Conservation (phyloP, 805 yeast genomes). For the Zygosaccharomyces gambellarensis region DNA sequence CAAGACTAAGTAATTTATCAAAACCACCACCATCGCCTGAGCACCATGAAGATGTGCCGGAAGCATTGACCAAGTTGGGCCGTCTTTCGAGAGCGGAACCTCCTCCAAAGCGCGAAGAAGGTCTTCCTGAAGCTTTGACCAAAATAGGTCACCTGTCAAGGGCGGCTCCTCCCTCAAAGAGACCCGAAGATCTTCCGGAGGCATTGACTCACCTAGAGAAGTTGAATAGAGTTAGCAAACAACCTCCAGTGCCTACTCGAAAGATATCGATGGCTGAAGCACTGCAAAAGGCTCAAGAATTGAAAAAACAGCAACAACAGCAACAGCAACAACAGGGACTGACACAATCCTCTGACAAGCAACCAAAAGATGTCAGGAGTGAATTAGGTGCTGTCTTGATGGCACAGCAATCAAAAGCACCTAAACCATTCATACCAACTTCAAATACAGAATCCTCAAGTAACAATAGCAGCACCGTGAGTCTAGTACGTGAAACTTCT, state of each 20-base stretch:
- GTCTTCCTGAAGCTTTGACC: conserved; percentile 18
- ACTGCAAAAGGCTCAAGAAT: conserved; percentile 19
- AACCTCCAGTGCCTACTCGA: conserved; percentile 27
- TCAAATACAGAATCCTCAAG: neutral
- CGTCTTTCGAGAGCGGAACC: conserved; percentile 3
- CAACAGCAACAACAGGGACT: neutral
- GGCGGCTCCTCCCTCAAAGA: conserved; percentile 17
- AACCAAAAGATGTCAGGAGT: conserved; percentile 2
- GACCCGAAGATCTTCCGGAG: conserved; percentile 13
- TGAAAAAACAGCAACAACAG: conserved; percentile 8
- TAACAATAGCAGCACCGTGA: neutral
- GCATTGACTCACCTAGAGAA: conserved; percentile 15
- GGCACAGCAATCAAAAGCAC: conserved; percentile 6
- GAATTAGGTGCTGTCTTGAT: conserved; percentile 17
- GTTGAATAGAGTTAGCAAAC: conserved; percentile 14
- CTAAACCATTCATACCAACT: neutral
- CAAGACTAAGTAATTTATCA: conserved; percentile 2
- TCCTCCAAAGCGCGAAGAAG: conserved; percentile 3
- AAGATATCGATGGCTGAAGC: conserved; percentile 32
- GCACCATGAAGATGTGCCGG: conserved; percentile 10
- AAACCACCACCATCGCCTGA: neutral
- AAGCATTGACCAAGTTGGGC: conserved; percentile 17
- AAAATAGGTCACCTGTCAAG: conserved; percentile 12
- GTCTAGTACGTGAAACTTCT: neutral
- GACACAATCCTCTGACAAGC: neutral